Conservation (phyloP, 768 basidiomycete genomes). For the Pulveroboletus sp. region DNA sequence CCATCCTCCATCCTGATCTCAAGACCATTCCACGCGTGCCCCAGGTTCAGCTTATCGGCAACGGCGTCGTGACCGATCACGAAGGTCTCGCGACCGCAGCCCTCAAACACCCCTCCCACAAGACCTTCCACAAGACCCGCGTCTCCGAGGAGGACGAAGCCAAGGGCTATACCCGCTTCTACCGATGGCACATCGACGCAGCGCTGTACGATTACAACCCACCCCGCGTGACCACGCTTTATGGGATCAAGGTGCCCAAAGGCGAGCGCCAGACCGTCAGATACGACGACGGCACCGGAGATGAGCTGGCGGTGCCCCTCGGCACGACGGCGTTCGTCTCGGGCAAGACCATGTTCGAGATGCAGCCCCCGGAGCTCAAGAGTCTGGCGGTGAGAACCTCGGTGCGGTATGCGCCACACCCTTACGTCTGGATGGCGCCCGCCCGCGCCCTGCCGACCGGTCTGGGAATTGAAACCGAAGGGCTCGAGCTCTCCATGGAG, state of each 20-base stretch:
- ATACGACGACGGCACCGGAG: conserved; percentile 86
- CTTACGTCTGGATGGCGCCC: conserved; percentile 88
- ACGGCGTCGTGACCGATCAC: conserved; percentile 75
- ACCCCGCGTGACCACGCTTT: conserved; percentile 82
- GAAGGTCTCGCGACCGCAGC: conserved; percentile 74
- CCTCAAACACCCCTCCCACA: conserved; percentile 84
- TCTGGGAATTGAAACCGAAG: conserved; percentile 77
- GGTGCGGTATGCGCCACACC: conserved; percentile 80
- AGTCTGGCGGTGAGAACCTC: conserved; percentile 72
- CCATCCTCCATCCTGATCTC: conserved; percentile 83
- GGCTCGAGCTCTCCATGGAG: conserved; percentile 57
- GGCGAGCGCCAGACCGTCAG: conserved; percentile 61
- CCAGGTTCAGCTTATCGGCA: conserved; percentile 90
- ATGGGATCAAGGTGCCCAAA: conserved; percentile 67
- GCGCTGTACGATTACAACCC: conserved; percentile 74
- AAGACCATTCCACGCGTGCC: conserved; percentile 87
- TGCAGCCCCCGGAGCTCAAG: conserved; percentile 67
- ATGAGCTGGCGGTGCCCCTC: conserved; percentile 75
- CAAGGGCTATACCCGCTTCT: conserved; percentile 80
- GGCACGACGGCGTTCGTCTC: conserved; percentile 85
- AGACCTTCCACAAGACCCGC: conserved; percentile 79
- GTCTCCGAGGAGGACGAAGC: conserved; percentile 72
- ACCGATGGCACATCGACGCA: conserved; percentile 92
- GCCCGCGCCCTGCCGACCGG: conserved; percentile 73
- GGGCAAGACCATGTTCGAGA: conserved; percentile 80